Percentiles rank a stretch among this genome's conserved stretches.
phyloP scores from a whole-genome alignment of 805 yeast species.

The Ogataea pignaliae region DNA sequence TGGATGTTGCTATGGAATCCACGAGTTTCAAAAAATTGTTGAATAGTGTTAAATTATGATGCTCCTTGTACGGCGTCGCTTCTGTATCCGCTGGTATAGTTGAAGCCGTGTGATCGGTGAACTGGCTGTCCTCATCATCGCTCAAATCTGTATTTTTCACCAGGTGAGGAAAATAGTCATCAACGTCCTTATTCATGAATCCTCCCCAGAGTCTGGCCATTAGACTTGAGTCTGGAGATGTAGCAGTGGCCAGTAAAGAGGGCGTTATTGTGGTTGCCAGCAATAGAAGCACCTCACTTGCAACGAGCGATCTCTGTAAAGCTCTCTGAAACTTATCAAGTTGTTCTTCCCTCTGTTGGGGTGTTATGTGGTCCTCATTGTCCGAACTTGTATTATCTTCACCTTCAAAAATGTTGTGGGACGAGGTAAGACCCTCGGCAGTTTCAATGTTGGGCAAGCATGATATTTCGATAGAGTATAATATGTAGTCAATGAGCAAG shows the following conservation, averaged over 20 bases:
- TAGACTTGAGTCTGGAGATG: constrained; percentile 12
- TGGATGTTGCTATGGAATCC: constrained; percentile 78
- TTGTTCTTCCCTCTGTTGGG: neutral
- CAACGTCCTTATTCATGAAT: constrained; percentile 23
- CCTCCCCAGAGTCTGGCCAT: constrained; percentile 30
- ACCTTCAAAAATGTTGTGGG: constrained; percentile 19
- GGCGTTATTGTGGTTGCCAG: constrained; percentile 20
- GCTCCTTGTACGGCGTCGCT: constrained; percentile 12
- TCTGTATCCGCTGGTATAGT: neutral
- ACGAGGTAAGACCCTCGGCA: constrained; percentile 1
- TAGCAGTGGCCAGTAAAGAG: constrained; percentile 13
- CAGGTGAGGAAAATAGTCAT: constrained; percentile 12
- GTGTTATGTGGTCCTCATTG: constrained; percentile 3
- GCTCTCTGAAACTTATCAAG: constrained; percentile 19
- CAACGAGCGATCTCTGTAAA: constrained; percentile 24
- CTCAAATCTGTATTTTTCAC: neutral
- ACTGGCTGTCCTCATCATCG: neutral
- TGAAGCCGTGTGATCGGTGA: neutral
- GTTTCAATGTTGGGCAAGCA: constrained; percentile 6
- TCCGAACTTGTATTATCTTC: constrained; percentile 16
- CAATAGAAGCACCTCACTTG: constrained; percentile 26
- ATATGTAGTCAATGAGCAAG: constrained; percentile 26
- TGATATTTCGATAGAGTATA: constrained; percentile 25
- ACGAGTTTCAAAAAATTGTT: constrained; percentile 71
- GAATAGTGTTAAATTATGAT: constrained; percentile 26